Percentiles rank a stretch among this genome's conserved stretches.
phyloP scores from a whole-genome alignment of 805 yeast species.

The Pichia kluyveri region DNA sequence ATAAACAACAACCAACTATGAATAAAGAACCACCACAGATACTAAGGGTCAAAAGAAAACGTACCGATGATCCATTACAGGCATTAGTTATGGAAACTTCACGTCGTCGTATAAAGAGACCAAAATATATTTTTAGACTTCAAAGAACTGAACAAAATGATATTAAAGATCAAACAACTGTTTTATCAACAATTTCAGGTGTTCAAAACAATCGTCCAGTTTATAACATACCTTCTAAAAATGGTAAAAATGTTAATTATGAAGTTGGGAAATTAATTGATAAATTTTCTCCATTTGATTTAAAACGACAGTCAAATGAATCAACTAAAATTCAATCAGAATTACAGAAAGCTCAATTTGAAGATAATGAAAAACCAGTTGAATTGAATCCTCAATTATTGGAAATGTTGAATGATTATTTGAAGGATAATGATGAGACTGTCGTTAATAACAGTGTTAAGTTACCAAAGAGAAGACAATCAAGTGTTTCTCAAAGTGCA shows the following conservation, averaged over 20 bases:
- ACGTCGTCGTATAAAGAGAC: constrained; percentile 9
- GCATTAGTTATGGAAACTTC: constrained; percentile 50
- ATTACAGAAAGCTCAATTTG: not conserved
- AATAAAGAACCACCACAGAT: constrained; percentile 40
- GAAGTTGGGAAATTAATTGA: not conserved
- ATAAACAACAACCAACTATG: not conserved
- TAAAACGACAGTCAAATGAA: not conserved
- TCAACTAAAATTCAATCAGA: not conserved
- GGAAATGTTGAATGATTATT: constrained; percentile 64
- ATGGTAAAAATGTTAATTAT: not conserved
- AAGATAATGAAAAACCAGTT: constrained; percentile 4
- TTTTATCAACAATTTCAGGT: constrained; percentile 12
- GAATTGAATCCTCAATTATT: constrained; percentile 52
- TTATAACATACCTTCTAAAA: constrained; percentile 15
- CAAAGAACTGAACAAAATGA: constrained; percentile 37
- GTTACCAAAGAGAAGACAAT: constrained; percentile 24
- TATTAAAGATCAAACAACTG: constrained; percentile 13
- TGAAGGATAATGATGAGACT: constrained; percentile 30
- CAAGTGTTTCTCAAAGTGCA: constrained; percentile 24
- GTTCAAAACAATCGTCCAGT: constrained; percentile 10
- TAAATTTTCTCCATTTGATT: not conserved
- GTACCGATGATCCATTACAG: constrained; percentile 82
- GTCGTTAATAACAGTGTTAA: constrained; percentile 8
- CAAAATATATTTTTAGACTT: constrained; percentile 35
- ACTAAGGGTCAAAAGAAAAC: constrained; percentile 76